Evolutionary conservation across 768 basidiomycete species (phyloP).

Genomic region (Boletus eberwhitei): DNA sequence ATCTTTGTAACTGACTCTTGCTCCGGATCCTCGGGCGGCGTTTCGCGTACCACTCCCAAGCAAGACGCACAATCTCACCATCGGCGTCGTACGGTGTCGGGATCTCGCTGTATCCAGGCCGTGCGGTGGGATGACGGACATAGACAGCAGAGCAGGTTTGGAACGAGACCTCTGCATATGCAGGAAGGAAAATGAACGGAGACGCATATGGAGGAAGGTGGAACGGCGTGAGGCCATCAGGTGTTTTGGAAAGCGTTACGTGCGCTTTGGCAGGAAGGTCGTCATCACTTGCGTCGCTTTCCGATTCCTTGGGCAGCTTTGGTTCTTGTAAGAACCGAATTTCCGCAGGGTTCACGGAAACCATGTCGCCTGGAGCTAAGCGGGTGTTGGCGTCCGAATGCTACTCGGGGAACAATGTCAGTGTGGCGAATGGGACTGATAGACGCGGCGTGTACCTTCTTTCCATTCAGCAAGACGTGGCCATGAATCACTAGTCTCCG

Average conservation of each 20-base stretch:
- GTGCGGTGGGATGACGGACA: conserved; percentile 92
- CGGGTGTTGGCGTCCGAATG: conserved; percentile 82
- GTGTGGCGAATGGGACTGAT: neutral
- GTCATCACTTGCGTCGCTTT: conserved; percentile 3
- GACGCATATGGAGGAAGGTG: conserved; percentile 82
- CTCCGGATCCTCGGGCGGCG: conserved; percentile 66
- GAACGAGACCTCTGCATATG: conserved; percentile 85
- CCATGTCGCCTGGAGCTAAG: conserved; percentile 91
- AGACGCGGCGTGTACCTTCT: conserved; percentile 55
- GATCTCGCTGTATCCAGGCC: conserved; percentile 94
- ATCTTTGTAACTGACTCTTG: conserved; percentile 54
- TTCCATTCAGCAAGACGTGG: conserved; percentile 84
- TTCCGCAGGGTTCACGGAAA: conserved; percentile 78
- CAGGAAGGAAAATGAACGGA: conserved; percentile 91
- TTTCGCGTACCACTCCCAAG: conserved; percentile 95
- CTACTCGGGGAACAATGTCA: conserved; percentile 38
- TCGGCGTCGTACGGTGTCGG: conserved; percentile 96
- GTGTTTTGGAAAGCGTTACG: neutral
- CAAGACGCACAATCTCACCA: conserved; percentile 84
- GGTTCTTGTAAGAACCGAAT: conserved; percentile 66
- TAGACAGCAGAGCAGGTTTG: conserved; percentile 88
- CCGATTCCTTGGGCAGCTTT: conserved; percentile 13
- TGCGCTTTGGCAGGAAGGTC: neutral
- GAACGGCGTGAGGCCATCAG: conserved; percentile 61
- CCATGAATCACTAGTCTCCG: conserved; percentile 83